Evolutionary conservation across 106 monocot genomes (phyloP), one percentile per base, ranked within the genome.

Genomic region (Chionographis japonica): DNA sequence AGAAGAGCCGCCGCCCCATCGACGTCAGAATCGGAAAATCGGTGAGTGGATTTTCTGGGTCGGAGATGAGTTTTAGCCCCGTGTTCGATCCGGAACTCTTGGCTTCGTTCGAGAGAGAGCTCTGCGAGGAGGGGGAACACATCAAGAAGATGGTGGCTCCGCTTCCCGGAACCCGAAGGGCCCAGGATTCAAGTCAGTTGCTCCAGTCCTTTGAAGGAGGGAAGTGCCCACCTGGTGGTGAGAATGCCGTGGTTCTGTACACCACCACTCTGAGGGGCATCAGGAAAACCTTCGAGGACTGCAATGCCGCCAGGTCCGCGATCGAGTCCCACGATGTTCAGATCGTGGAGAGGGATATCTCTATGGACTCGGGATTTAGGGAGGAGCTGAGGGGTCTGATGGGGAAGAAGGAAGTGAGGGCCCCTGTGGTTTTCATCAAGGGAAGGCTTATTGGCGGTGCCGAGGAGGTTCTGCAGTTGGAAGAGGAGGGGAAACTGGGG

Each of bases 41-140:
- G 10, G 49, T 58, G 9, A 67, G 62, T 4, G 79, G 49, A 12
- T 11, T 7, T 39, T 77, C 69, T 2, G 65, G 59, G 36, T 83
- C 83, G 58, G 62, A 72, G 20, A 60, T 76, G 57, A 91, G 90
- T 53, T 63, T 79, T 8, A 81, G 81, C 66, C 88, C 86, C 7
- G 15, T 95, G 40, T 95, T 95, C 52, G 94, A 95, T 65, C 94
- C 94, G 7, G 94, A 88, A 3, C 83, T 94, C 42, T 54, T 94
- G 0, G 88, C 79, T 56, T 83, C 85, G 19, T 69, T 88, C 7
- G 94, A 94, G 75, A 78, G 60, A 58, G 94, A 88, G 68, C 66
- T 83, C 54, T 59, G 8, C 9, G 55, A 69, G 40, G 87, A 88
- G 56, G 76, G 56, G 9, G 90, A 80, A 19, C 87, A 85, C 56